Percentiles rank a stretch among this genome's conserved stretches.
phyloP scores from a whole-genome alignment of 495 filamentous ascomycete genomes.

The Extremus antarcticus region DNA sequence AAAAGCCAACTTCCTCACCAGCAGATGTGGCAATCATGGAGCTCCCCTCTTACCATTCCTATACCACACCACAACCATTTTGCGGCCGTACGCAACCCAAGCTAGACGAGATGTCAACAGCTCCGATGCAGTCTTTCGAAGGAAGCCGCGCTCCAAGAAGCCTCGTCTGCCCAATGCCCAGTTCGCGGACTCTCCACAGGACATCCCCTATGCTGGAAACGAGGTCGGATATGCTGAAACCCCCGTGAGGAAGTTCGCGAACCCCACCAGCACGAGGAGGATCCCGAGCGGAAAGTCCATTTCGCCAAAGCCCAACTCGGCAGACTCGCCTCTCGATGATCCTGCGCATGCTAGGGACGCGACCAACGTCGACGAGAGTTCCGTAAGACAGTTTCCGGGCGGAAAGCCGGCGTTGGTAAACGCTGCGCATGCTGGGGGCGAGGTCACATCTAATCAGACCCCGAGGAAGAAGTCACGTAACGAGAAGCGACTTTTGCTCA shows the following conservation, averaged over 20 bases:
- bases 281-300: too few species aligned
- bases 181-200: not conserved
- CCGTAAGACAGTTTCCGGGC: too few species aligned
- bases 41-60: not conserved
- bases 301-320: too few species aligned
- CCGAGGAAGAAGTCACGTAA: not conserved
- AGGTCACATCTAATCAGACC: too few species aligned
- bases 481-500: not conserved
- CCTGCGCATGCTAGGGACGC: too few species aligned
- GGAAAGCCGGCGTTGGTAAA: not conserved
- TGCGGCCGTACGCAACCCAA: not conserved
- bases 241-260: not conserved
- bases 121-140: too few species aligned
- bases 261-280: too few species aligned
- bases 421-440: not conserved
- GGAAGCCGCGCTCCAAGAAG: not conserved
- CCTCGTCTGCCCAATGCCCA: not conserved
- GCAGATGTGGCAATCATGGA: not conserved
- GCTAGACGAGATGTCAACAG: too few species aligned
- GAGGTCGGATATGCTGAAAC: not conserved
- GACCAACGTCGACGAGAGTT: too few species aligned
- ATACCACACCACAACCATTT: constrained; percentile 5
- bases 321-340: too few species aligned
- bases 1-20: too few species aligned
- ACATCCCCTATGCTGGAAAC: not conserved